A percentile compares a stretch with the other conserved stretches of the same genome.
Conservation (phyloP, 169 alveolate genomes). For the Plasmodium yoelii region DNA sequence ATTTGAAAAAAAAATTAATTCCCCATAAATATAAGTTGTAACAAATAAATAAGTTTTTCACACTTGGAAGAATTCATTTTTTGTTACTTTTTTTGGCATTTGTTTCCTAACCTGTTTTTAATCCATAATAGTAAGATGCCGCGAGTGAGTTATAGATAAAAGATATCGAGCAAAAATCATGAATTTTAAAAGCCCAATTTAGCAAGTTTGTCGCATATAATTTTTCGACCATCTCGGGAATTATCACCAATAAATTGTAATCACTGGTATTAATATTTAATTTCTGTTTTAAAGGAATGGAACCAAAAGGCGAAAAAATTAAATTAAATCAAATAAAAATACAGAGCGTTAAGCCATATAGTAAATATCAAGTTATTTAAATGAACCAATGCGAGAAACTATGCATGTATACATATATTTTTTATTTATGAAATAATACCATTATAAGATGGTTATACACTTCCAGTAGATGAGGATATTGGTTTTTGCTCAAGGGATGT, state of each 20-base stretch:
- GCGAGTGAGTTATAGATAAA: conserved; percentile 66
- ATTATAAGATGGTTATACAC: conserved; percentile 60
- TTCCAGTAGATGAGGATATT: conserved; percentile 42
- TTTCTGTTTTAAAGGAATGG: conserved; percentile 19
- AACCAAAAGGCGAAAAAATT: not conserved
- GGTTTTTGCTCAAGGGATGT: conserved; percentile 64
- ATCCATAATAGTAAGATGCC: conserved; percentile 73
- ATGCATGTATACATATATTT: not conserved
- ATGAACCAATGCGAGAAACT: not conserved
- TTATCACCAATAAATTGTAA: conserved; percentile 51
- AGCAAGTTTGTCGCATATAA: conserved; percentile 36
- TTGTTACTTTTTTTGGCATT: not conserved
- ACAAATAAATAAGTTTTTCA: not conserved
- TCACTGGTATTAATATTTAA: conserved; percentile 42
- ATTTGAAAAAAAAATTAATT: not conserved
- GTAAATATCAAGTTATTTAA: not conserved
- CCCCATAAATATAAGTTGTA: not conserved
- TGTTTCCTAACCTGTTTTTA: conserved; percentile 47
- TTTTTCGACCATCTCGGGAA: conserved; percentile 67
- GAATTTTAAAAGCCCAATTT: conserved; percentile 66
- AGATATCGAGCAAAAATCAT: conserved; percentile 56
- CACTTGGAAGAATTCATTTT: not conserved
- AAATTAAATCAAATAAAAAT: not conserved
- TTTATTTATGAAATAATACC: conserved; percentile 9
- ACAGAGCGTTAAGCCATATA: no score